Base-by-base conservation (phyloP, 2,329 filamentous ascomycete species). In the Neofusicoccum sp. region DNA sequence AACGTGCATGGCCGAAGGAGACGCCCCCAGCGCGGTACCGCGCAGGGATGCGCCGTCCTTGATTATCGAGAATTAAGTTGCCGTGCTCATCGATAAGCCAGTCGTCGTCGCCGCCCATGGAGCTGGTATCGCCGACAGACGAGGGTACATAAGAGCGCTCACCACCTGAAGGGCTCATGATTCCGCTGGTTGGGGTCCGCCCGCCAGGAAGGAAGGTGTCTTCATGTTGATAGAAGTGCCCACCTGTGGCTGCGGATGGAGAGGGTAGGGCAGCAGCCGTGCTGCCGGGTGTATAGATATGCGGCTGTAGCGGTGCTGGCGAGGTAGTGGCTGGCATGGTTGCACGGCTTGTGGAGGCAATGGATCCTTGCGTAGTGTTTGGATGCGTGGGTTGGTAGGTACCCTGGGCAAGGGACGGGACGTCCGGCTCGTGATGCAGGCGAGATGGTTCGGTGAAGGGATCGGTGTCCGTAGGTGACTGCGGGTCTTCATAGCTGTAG, bases 401-500 rank as follows among this genome's bases (percentile, higher is more conserved):
- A 11, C 72, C 72, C 62, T 72, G 71, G 3, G 68, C 66, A 9
- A 75, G 64, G 12, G 69, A 66, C 53, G 71, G 63, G 3, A 66
- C 64, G n/a, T 74, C 70, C 5, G 70, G 69, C 43, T 74, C 71
- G 20, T 70, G 69, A 28, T 53, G 56, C 33, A 56, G 24, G 16
- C 65, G 70, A 16, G 63, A 61, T 7, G 63, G 59, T 65, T 87
- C 85, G 3, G 81, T 82, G 67, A 87, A 88, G 0, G 86, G 86
- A 67, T 89, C 86, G 0, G 83, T 85, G 59, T 83, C 82, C 2
- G 83, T 84, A 11, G 84, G 82, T 2, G 82, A 82, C 61, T 75
- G 74, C 9, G 76, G 76, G 47, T 78, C 73, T 61, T 82, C 79
- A 62, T 84, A 84, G 2, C 72, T 74, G 66, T 84, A 84, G 48